These are phyloP conservation scores for Oidium heveae DNA, from an alignment of 2,329 filamentous ascomycete genomes.

Conservation along the genomic window DNA sequence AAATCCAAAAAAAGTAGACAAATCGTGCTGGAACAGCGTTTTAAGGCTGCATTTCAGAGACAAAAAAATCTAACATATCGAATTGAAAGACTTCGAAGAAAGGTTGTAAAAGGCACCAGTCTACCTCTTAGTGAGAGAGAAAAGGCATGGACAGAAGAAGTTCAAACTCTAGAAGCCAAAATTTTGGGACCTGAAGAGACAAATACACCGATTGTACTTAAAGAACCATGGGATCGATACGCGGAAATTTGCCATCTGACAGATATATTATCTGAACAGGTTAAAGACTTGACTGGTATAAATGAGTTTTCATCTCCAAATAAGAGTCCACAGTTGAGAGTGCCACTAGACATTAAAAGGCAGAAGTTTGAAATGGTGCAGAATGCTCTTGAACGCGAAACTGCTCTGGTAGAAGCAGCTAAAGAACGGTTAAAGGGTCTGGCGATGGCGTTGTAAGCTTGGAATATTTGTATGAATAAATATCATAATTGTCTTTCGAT, in stretches of 20 bases:
- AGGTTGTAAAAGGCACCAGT: slow-evolving; percentile 21
- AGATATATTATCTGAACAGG: slow-evolving; percentile 17
- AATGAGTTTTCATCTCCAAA: slow-evolving; percentile 1
- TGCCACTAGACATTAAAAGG: slow-evolving; percentile 34
- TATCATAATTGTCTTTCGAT: too few species aligned
- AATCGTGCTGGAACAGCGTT: slow-evolving; percentile 30
- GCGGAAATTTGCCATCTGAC: slow-evolving; percentile 20
- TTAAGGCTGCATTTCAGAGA: slow-evolving; percentile 26
- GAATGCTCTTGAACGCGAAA: slow-evolving; percentile 36
- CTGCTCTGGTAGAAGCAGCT: slow-evolving; percentile 41
- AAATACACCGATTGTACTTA: slow-evolving; percentile 8
- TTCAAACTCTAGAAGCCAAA: slow-evolving; percentile 19
- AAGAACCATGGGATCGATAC: slow-evolving; percentile 29
- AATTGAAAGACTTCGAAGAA: slow-evolving; percentile 31
- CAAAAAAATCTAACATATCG: slow-evolving; percentile 31
- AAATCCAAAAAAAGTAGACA: slow-evolving; percentile 24
- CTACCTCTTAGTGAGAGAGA: slow-evolving; percentile 37
- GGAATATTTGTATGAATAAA: too few species aligned
- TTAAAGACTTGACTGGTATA: slow-evolving; percentile 8
- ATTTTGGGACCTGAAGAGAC: slow-evolving; percentile 9
- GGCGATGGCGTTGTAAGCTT: slow-evolving; percentile 3
- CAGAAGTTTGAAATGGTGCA: slow-evolving; percentile 39
- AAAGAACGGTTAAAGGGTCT: slow-evolving; percentile 35
- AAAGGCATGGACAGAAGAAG: slow-evolving; percentile 30
- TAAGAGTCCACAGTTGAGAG: slow-evolving; percentile 11